Evolutionary conservation across 2,329 filamentous ascomycete genomes (phyloP), one percentile per base, ranked within the genome.

Genomic region (Talaromyces atroroseus): DNA sequence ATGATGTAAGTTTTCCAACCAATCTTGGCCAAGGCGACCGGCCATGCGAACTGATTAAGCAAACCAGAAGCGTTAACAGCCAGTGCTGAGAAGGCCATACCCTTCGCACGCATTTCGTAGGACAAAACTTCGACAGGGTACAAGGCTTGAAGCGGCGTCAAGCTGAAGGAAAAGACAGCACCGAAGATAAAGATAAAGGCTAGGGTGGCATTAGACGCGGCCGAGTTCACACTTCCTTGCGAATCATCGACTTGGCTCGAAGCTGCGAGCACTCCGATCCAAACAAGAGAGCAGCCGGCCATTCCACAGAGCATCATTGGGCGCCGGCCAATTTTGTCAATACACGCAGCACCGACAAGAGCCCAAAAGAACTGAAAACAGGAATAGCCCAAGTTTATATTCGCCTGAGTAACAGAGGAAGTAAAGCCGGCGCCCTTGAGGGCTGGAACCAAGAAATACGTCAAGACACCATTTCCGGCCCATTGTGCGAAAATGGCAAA

Each of bases 371-470:
- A 26, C 73, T 72, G 7, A 69, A 74, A 1, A 71, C 71, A 11
- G 70, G 26, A 54, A 75, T 75, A 56, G 72, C 74, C 71, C 71
- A 77, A 0, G 72, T 75, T 57, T 74, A 77, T 3, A 73, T 74
- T 6, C 71, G 72, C 73, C 78, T 76, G 46, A 77, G 68, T 1
- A 69, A 66, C 3, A 74, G 71, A 59, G 73, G 68, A 36, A 68
- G 66, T 2, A 63, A 59, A 24, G 62, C 64, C 53, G 76, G 75
- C 0, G 68, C 73, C 8, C 76, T 66, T 21, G 66, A 73, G 26
- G 68, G 61, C 29, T 71, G 63, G 55, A 75, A 78, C 0, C 76
- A 61, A 0, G 72, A 74, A 47, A 59, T 66, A 5, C 67, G 65
- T 53, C 71, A 74, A 56, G 0, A 67, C 66, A 16, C 74, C 75